Evolutionary conservation across 2,329 filamentous ascomycete genomes (phyloP), one percentile per base, ranked within the genome.

Genomic region (Sporothrix luriei): DNA sequence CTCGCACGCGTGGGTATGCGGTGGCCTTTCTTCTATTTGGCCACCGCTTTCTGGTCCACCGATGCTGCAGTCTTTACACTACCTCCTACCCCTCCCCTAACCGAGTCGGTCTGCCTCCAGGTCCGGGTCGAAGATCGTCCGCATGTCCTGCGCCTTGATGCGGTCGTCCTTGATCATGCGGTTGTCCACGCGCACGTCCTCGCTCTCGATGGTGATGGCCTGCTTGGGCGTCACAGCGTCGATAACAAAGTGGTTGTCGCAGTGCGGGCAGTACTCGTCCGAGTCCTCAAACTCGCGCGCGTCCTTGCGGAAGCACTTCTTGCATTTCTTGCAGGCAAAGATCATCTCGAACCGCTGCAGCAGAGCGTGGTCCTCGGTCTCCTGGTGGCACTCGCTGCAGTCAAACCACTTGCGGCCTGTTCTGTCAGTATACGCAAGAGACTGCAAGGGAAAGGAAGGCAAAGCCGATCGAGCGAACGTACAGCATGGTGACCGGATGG

Each of bases 251-350:
- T 99, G 96, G 82, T 99, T 99, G 79, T 99, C 95, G 84, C 95
- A 99, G 82, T 97, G 92, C 26, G 95, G 96, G 84, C 95, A 99
- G 85, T 97, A 99, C 80, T 99, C 96, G 82, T 99, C 95, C 78
- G 92, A 90, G 75, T 99, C 95, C 75, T 99, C 95, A 76, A 97
- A 97, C 79, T 97, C 92, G 73, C 88, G 83, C 59, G 91, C 91
- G 76, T 99, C 92, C 79, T 98, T 99, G 75, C 95, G 91, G 84
- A 99, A 99, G 80, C 90, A 94, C 82, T 99, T 99, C 75, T 91
- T 94, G 88, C 95, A 99, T 83, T 99, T 99, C 77, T 99, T 99
- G 87, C 95, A 99, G 67, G 92, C 93, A 77, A 99, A 98, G 49
- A 84, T 87, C 93, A 99, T 97, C 77, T 99, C 95, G 75, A 90